These are phyloP conservation scores for Nidularia pulvinata DNA, from an alignment of 768 basidiomycete genomes.

Conservation along the genomic window DNA sequence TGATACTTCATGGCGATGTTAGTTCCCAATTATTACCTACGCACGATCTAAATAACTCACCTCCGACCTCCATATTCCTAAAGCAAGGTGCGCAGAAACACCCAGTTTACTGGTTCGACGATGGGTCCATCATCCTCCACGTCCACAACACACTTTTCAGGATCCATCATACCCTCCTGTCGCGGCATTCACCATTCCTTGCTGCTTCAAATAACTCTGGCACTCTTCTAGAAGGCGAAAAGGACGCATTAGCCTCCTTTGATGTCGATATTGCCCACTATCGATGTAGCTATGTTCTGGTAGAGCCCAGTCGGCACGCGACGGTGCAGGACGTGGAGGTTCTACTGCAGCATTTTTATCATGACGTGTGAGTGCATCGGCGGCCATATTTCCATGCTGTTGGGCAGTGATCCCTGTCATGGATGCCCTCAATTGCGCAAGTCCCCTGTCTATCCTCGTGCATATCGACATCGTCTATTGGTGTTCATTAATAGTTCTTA, in stretches of 20 bases:
- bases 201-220: conserved; percentile 5
- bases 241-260: background rate
- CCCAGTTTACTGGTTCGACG: conserved; percentile 63
- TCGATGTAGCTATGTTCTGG: background rate
- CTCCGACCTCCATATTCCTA: no score
- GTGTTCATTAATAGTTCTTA: background rate
- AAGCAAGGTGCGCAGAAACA: conserved; percentile 12
- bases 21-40: no score
- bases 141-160: conserved; percentile 48
- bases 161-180: conserved; percentile 52
- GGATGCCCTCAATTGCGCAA: background rate
- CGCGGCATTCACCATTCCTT: conserved; percentile 46
- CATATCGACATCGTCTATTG: background rate
- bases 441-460: no score
- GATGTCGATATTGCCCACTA: background rate
- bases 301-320: conserved; percentile 34
- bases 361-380: conserved; percentile 54
- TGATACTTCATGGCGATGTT: no score
- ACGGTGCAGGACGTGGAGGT: conserved; percentile 47
- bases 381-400: background rate
- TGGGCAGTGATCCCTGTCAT: background rate
- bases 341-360: conserved; percentile 65
- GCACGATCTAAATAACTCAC: no score
- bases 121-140: conserved; percentile 57
- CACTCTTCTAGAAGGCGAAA: background rate